These are phyloP conservation scores for Geranium rotundifolium DNA, from an alignment of 345 rosid species.

Conservation along the genomic window DNA sequence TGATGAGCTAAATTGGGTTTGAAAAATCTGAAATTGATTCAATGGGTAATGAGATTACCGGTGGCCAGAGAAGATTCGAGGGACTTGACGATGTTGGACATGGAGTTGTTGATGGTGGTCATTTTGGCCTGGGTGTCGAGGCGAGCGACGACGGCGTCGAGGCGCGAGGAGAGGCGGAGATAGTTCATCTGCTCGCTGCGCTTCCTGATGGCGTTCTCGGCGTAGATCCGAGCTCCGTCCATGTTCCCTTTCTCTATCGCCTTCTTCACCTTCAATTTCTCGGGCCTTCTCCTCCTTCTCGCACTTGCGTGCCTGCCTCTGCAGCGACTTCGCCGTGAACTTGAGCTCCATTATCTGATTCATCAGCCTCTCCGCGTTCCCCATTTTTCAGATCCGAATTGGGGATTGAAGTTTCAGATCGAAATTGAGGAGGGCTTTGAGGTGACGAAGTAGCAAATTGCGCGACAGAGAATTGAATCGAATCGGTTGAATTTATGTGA, in stretches of 20 bases:
- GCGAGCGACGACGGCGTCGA: conserved; percentile 92
- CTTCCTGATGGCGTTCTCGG: conserved; percentile 91
- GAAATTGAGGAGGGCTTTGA: too few species aligned
- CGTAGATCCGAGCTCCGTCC: conserved; percentile 99
- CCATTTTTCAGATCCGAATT: conserved; percentile 25
- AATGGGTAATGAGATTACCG: conserved; percentile 27
- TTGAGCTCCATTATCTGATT: conserved; percentile 95
- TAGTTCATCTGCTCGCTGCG: conserved; percentile 98
- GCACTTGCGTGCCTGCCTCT: conserved; percentile 82
- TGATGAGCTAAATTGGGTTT: too few species aligned
- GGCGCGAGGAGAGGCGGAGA: conserved; percentile 80
- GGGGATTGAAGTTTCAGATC: not conserved
- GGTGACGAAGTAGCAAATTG: too few species aligned
- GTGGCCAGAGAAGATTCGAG: conserved; percentile 82
- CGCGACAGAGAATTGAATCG: too few species aligned
- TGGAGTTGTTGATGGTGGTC: conserved; percentile 82
- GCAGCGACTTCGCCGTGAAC: conserved; percentile 85
- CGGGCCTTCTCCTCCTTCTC: conserved; percentile 99
- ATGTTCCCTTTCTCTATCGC: conserved; percentile 97
- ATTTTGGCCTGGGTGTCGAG: conserved; percentile 95
- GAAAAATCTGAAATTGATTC: not conserved
- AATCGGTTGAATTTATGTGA: too few species aligned
- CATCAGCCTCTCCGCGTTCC: conserved; percentile 85
- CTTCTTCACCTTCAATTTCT: conserved; percentile 88
- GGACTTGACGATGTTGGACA: conserved; percentile 80